Base-by-base conservation (phyloP, 306 rosid genomes). In the Quercus mongolica region DNA sequence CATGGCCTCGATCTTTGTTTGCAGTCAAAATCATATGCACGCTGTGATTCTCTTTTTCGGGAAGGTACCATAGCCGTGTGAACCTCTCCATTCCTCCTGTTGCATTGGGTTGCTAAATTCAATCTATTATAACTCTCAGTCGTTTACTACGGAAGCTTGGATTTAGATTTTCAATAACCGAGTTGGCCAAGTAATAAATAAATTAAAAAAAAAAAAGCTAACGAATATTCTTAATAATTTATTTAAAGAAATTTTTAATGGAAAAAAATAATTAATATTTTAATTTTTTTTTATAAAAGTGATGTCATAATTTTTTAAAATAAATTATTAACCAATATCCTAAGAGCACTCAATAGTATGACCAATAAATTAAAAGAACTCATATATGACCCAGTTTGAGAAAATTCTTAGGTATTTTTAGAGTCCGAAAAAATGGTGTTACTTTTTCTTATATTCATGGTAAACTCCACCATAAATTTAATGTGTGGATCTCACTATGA, bases 21-120 rank as follows among this genome's bases (percentile, higher is more conserved):
- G 76, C 81, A 25, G 62, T 69, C 76, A 58, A 78, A 69, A 57
- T 69, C 75, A 33, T 25, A 18, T 62, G 19, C 13, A 12, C 69
- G 74, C 67, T 68, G 77, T 26, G 25, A 26, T 72, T 71, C 80
- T 12, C 79, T 86, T 87, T 87, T 86, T 79, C 68, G 89, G 86
- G 89, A 86, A 82, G 86, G 88, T 76, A 81, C 83, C 79, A 78
- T 13, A 79, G 64, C 41, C 75, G 46, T 67, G 62, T 52, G 63
- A 51, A 26, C 19, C 69, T 63, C 69, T 20, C 7, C 19, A 28
- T 4, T 6, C 25, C 71, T 13, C 74, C 56, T 58, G n/a, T 49
- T 69, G 11, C 78, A 73, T 85, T 69, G 83, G 56, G 33, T 80
- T 85, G 28, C 82, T 69, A 25, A 71, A 33, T 75, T 44, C 11